phyloP scores from a whole-genome alignment of 1,284 basidiomycete genomes.

The Ganoderma lucidum region DNA sequence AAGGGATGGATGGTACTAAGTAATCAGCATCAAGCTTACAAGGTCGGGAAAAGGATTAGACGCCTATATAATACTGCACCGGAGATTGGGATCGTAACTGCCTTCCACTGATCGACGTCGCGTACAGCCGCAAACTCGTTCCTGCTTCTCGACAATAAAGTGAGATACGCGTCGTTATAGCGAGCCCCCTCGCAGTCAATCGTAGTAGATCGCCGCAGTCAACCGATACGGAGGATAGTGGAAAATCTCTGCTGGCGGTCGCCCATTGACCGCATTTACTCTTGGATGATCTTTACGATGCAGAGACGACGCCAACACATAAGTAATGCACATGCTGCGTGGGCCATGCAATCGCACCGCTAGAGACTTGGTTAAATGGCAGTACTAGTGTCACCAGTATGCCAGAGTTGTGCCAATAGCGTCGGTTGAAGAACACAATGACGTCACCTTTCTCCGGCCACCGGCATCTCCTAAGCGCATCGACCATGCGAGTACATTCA shows the following conservation, averaged over 20 bases:
- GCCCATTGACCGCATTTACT: too few relatives aligned
- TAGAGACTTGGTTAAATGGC: too few relatives aligned
- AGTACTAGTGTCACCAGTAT: too few relatives aligned
- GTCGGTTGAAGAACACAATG: neutral
- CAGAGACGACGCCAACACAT: too few relatives aligned
- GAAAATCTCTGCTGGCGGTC: too few relatives aligned
- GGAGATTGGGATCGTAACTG: slow-evolving; percentile 4
- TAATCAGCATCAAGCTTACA: neutral
- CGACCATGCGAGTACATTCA: slow-evolving; percentile 1
- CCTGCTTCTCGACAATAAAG: slow-evolving; percentile 1
- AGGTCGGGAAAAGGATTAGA: neutral
- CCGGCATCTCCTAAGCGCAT: slow-evolving; percentile 1
- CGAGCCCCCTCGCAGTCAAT: neutral
- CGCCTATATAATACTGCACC: neutral
- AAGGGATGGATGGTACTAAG: neutral
- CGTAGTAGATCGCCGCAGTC: neutral
- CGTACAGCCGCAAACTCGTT: neutral
- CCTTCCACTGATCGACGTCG: neutral
- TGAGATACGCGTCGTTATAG: neutral
- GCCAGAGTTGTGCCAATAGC: neutral
- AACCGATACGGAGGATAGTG: neutral
- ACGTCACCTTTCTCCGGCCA: neutral
- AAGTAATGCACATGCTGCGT: too few relatives aligned
- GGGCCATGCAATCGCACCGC: too few relatives aligned
- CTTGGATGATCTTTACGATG: too few relatives aligned